Evolutionary conservation across 2,329 filamentous ascomycete genomes (phyloP), one percentile per base, ranked within the genome.

Genomic region (Scedosporium boydii): DNA sequence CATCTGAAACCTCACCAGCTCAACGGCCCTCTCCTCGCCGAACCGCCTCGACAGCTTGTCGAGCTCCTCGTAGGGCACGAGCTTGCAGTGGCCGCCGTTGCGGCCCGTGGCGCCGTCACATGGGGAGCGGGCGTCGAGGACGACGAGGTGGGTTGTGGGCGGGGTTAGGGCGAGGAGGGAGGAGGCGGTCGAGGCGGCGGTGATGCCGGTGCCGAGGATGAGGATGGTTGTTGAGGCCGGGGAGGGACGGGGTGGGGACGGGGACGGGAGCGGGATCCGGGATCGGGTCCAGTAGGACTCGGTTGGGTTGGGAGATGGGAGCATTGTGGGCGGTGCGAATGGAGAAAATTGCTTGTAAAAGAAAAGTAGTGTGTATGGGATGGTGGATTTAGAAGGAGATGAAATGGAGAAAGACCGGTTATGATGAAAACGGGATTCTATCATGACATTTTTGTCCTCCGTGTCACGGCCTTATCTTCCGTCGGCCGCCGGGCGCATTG

Each of bases 1-100:
- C 57, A 79, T 69, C 68, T 80, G 75, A 60, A 82, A 80, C n/a
- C 71, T 66, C 2, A 76, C 71, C 3, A 82, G 65, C 12, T 70
- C 69, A 3, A 71, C 71, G 4, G 81, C 81, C 16, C 70, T 67
- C 26, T 75, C 72, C 0, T 66, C 66, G 0, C 75, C 74, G 3
- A 77, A 59, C 6, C 59, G 67, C 4, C 58, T 59, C 38, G 71
- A 71, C 4, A 78, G 68, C 3, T 63, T 64, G 2, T 69, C 67
- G 59, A 79, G 81, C 53, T 75, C 69, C 60, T 76, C 74, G 63
- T 80, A 76, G 2, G 79, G 76, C 3, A 71, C 58, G 26, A 66
- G 67, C 9, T 67, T 68, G 6, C 70, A 64, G 10, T 70, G 69
- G 0, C 71, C 71, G 0, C 71, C 71, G 42, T 73, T 72, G 1